These are phyloP conservation scores for Pleurotus ostreatus DNA, from an alignment of 768 basidiomycete species.

Conservation along the genomic window DNA sequence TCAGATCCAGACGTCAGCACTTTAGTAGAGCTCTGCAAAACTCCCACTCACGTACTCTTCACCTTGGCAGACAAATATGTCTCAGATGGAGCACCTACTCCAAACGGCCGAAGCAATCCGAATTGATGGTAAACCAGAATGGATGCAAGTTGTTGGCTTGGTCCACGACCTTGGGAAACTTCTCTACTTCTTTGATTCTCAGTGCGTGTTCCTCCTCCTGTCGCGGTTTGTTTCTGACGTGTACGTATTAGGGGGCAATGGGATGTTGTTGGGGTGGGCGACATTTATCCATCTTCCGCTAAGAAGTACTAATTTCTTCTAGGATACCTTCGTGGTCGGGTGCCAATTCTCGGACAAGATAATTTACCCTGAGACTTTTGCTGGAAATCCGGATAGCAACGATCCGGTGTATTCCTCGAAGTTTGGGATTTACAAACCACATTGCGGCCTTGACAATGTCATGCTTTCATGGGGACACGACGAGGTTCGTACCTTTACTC, in stretches of 20 bases:
- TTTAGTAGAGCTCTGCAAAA: neutral
- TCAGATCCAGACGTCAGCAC: conserved; percentile 78
- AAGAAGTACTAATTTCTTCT: conserved; percentile 11
- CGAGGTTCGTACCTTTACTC: conserved; percentile 22
- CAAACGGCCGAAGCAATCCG: conserved; percentile 91
- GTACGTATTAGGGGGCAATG: conserved; percentile 57
- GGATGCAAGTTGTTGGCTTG: conserved; percentile 89
- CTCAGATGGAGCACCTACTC: conserved; percentile 87
- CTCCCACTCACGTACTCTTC: too few relatives aligned
- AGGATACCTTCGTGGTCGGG: conserved; percentile 63
- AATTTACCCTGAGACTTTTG: conserved; percentile 76
- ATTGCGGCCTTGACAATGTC: conserved; percentile 81
- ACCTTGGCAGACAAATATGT: conserved; percentile 51
- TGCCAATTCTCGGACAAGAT: conserved; percentile 82
- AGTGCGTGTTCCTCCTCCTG: conserved; percentile 20
- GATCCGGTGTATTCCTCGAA: conserved; percentile 69
- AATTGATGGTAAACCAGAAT: conserved; percentile 80
- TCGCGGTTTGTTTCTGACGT: neutral
- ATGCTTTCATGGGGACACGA: conserved; percentile 92
- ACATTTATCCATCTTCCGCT: neutral
- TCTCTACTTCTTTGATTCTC: conserved; percentile 75
- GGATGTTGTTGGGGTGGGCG: conserved; percentile 82
- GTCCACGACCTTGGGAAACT: conserved; percentile 90
- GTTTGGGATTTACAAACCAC: conserved; percentile 68
- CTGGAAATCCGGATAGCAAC: conserved; percentile 58